Percentiles rank a stretch among this genome's conserved stretches.
phyloP scores from a whole-genome alignment of 805 yeast genomes.

The Tetrapisispora arboricola region DNA sequence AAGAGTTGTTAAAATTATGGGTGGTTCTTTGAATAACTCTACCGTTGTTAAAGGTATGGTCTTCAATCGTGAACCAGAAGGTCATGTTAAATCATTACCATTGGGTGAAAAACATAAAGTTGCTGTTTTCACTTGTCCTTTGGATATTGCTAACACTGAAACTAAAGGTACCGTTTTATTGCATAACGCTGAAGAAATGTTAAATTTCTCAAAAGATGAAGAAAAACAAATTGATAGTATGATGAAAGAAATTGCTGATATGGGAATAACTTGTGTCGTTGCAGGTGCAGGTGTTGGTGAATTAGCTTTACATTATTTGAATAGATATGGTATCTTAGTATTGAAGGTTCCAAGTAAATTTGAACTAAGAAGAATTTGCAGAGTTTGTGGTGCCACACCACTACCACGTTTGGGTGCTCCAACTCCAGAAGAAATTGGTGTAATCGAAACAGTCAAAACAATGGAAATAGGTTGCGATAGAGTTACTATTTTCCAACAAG shows the following conservation, averaged over 20 bases:
- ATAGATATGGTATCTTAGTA: conserved; percentile 75
- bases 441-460: conserved; percentile 78
- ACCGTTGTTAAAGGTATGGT: conserved; percentile 94
- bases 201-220: conserved; percentile 92
- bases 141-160: conserved; percentile 93
- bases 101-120: conserved; percentile 57
- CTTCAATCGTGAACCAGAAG: conserved; percentile 96
- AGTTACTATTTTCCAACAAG: conserved; percentile 87
- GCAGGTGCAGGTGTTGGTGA: conserved; percentile 96
- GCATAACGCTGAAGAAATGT: conserved; percentile 94
- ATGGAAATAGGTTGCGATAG: conserved; percentile 96
- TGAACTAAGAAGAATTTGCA: conserved; percentile 84
- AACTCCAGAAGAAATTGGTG: conserved; percentile 87
- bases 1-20: conserved; percentile 95
- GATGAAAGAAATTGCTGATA: conserved; percentile 69
- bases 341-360: conserved; percentile 89
- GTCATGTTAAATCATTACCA: conserved; percentile 59
- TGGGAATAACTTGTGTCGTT: conserved; percentile 79
- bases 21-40: conserved; percentile 63
- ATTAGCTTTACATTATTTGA: conserved; percentile 82
- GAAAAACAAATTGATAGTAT: conserved; percentile 84
- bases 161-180: conserved; percentile 94
- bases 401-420: conserved; percentile 91
- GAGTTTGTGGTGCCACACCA: conserved; percentile 97
- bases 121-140: conserved; percentile 86